Percentiles rank a stretch among this genome's conserved stretches.
Evolutionary conservation across 306 rosid species (phyloP).

Genomic region (Quercus mongolica): DNA sequence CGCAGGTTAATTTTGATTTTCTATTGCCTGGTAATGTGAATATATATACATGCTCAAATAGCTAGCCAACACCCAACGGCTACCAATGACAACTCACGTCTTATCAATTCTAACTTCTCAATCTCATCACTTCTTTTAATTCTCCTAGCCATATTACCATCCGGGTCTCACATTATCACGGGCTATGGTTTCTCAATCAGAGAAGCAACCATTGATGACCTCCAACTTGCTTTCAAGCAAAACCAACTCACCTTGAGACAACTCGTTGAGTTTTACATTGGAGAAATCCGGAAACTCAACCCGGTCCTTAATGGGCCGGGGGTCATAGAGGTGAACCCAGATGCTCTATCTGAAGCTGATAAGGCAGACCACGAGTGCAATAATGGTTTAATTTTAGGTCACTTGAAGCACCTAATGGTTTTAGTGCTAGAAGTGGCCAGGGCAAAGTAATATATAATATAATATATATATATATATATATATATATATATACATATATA

Average conservation of each 20-base stretch:
- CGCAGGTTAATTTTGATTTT: no score
- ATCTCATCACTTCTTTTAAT: constrained; percentile 5
- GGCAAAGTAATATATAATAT: constrained; percentile 35
- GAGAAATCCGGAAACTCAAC: constrained; percentile 35
- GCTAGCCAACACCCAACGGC: constrained; percentile 18
- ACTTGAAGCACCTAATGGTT: constrained; percentile 34
- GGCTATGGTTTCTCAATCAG: constrained; percentile 14
- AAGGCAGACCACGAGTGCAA: constrained; percentile 41
- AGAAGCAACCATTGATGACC: constrained; percentile 44
- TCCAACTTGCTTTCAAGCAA: constrained; percentile 39
- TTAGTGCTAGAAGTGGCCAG: constrained; percentile 50
- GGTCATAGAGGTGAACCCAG: constrained; percentile 54
- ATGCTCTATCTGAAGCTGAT: constrained; percentile 39
- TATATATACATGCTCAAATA: neutral
- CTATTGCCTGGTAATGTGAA: neutral
- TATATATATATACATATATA: no score
- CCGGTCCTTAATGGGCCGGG: constrained; percentile 20
- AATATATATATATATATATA: no score
- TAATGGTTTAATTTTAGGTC: constrained; percentile 44
- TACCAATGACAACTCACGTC: neutral
- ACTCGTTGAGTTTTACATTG: constrained; percentile 35
- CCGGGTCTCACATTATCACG: neutral
- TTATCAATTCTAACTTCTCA: no score
- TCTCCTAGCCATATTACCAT: constrained; percentile 7
- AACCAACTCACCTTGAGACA: constrained; percentile 37